Percentiles rank a stretch among this genome's conserved stretches.
These are phyloP conservation scores for Penstemon eatonii DNA, from an alignment of 257 asterid genomes.

Conservation along the genomic window DNA sequence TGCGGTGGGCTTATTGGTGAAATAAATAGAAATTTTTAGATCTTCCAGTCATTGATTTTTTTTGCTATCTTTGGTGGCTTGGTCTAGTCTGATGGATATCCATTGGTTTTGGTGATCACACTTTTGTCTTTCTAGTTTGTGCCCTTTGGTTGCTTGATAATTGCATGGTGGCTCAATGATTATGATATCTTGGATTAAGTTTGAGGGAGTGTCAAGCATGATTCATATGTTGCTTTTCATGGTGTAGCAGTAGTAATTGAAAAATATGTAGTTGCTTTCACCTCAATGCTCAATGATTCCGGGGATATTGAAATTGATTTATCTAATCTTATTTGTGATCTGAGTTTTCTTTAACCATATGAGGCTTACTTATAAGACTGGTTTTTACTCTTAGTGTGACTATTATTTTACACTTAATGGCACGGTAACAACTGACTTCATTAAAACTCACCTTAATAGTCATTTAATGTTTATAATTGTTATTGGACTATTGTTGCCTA, in stretches of 20 bases:
- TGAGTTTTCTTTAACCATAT: neutral
- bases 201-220: neutral
- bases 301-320: constrained; percentile 8
- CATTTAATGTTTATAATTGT: constrained; percentile 2
- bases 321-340: neutral
- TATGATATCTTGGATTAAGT: neutral
- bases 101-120: constrained; percentile 13
- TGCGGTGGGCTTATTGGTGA: constrained; percentile 14
- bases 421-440: neutral
- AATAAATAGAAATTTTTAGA: constrained; percentile 15
- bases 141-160: constrained; percentile 11
- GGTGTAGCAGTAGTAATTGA: neutral
- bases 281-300: neutral
- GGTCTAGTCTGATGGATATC: constrained; percentile 18
- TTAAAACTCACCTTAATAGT: neutral
- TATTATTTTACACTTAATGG: neutral
- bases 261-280: constrained; percentile 12
- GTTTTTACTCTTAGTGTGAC: too few relatives aligned
- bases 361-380: too few relatives aligned
- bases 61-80: neutral
- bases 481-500: constrained; percentile 1
- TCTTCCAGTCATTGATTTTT: constrained; percentile 23
- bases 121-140: constrained; percentile 13
- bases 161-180: constrained; percentile 20
- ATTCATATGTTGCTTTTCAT: neutral